phyloP scores from a whole-genome alignment of 495 filamentous ascomycete species.

The Penicillium desertorum region DNA sequence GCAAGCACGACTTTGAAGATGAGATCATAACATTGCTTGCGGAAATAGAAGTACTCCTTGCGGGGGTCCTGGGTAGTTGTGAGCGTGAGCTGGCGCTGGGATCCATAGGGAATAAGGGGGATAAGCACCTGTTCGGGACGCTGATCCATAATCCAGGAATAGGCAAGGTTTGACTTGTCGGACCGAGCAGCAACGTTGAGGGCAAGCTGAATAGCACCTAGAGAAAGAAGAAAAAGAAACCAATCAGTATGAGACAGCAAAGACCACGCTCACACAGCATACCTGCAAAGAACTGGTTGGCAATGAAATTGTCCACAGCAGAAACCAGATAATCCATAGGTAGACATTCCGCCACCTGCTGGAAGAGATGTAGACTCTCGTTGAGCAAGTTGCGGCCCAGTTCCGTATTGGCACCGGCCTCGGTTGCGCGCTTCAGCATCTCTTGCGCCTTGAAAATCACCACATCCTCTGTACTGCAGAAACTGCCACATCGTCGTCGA shows the following conservation, averaged over 20 bases:
- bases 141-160: constrained; percentile 72
- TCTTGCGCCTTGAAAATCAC: constrained; percentile 98
- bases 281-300: constrained; percentile 81
- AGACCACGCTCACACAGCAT: constrained; percentile 9
- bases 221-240: background rate
- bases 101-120: constrained; percentile 3
- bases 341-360: constrained; percentile 78
- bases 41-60: constrained; percentile 60
- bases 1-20: constrained; percentile 73
- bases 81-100: constrained; percentile 12
- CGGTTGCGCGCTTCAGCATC: constrained; percentile 79
- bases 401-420: constrained; percentile 71
- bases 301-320: constrained; percentile 74
- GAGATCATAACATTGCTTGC: constrained; percentile 79
- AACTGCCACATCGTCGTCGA: constrained; percentile 85
- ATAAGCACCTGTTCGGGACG: constrained; percentile 48
- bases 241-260: constrained; percentile 12
- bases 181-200: constrained; percentile 75
- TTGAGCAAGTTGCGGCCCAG: constrained; percentile 77
- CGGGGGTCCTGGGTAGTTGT: constrained; percentile 60
- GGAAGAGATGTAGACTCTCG: constrained; percentile 84
- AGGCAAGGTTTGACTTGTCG: constrained; percentile 79
- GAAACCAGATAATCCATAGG: constrained; percentile 75
- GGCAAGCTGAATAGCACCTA: constrained; percentile 85
- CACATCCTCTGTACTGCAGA: constrained; percentile 95